Percentiles rank a stretch among this genome's conserved stretches.
Evolutionary conservation across 108 stramenopile genomes (phyloP).

Genomic region (Cyclotella kingstonii): DNA sequence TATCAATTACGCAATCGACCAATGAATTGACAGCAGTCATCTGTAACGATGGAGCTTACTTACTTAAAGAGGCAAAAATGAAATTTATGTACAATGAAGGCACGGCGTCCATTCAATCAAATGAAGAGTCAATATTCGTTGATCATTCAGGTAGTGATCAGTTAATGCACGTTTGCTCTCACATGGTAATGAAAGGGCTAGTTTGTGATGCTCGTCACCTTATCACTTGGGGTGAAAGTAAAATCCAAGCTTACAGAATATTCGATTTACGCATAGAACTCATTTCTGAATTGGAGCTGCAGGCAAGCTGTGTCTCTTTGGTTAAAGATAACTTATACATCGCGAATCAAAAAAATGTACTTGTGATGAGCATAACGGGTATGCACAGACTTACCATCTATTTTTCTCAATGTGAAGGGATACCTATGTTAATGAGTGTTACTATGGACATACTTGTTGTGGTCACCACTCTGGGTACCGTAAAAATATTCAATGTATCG

Average conservation of each 20-base stretch:
- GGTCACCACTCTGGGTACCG: constrained; percentile 39
- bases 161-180: neutral
- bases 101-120: constrained; percentile 5
- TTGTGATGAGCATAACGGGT: constrained; percentile 30
- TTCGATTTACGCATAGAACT: neutral
- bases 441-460: constrained; percentile 36
- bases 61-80: too few species aligned
- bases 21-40: neutral
- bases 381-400: neutral
- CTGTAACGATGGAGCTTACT: neutral
- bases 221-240: constrained; percentile 2
- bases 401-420: constrained; percentile 5
- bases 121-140: neutral
- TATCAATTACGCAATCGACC: neutral
- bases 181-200: constrained; percentile 5
- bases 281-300: constrained; percentile 27
- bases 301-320: constrained; percentile 29
- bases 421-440: constrained; percentile 4
- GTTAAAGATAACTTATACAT: constrained; percentile 44
- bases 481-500: constrained; percentile 41
- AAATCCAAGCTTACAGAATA: constrained; percentile 7
- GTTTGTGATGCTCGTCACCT: constrained; percentile 5
- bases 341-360: constrained; percentile 6
- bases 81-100: constrained; percentile 22
- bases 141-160: constrained; percentile 7